Conservation (phyloP, 768 basidiomycete species). For the Leccinum barrowsii region DNA sequence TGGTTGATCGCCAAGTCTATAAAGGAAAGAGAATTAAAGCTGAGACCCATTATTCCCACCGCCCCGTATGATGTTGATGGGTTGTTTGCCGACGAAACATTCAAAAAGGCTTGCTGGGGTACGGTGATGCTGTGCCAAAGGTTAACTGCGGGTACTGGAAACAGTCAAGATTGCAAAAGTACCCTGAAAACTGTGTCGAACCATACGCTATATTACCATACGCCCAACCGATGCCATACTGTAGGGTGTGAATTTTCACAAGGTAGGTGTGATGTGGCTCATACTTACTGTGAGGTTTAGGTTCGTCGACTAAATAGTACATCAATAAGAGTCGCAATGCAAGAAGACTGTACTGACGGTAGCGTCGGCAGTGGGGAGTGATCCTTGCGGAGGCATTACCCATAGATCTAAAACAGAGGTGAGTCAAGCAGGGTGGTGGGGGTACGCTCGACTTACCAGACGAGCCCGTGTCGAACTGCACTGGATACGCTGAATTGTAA, state of each 20-base stretch:
- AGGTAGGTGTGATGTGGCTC: not conserved
- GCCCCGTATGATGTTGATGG: constrained; percentile 73
- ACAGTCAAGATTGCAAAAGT: constrained; percentile 18
- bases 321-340: constrained; percentile 4
- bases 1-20: constrained; percentile 61
- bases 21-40: constrained; percentile 72
- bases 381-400: constrained; percentile 47
- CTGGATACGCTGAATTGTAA: constrained; percentile 49
- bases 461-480: constrained; percentile 85
- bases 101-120: constrained; percentile 68
- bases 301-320: constrained; percentile 35
- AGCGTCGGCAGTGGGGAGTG: constrained; percentile 45
- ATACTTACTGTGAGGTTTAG: constrained; percentile 60
- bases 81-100: constrained; percentile 60
- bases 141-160: constrained; percentile 7
- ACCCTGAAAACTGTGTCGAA: constrained; percentile 69
- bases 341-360: constrained; percentile 40
- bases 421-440: not conserved
- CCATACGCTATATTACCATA: constrained; percentile 61
- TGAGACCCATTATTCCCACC: constrained; percentile 69
- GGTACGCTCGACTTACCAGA: constrained; percentile 17
- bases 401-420: constrained; percentile 57
- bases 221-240: constrained; percentile 86
- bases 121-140: constrained; percentile 49
- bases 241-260: not conserved